These are phyloP conservation scores for Coniochaeta ligniaria DNA, from an alignment of 2,329 filamentous ascomycete genomes.

Conservation along the genomic window DNA sequence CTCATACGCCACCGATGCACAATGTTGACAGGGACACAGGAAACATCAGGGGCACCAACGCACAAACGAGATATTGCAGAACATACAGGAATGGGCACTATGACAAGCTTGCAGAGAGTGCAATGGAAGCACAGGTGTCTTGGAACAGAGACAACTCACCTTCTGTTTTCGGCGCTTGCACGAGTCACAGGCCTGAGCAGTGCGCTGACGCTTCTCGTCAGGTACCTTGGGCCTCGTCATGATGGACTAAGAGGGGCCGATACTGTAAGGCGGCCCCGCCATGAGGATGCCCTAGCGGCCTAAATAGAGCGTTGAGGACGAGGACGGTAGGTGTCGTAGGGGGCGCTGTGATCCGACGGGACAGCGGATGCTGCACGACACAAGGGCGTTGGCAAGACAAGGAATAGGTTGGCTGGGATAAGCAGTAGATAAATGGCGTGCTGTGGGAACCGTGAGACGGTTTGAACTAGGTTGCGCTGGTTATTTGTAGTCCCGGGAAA, in stretches of 20 bases:
- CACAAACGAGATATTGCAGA: background rate
- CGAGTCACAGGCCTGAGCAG: constrained; percentile 55
- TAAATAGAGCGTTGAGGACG: background rate
- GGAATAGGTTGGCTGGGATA: background rate
- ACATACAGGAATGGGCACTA: background rate
- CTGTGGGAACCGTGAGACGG: background rate
- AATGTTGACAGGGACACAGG: background rate
- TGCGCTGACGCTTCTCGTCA: constrained; percentile 55
- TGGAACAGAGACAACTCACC: constrained; percentile 31
- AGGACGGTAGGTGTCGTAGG: background rate
- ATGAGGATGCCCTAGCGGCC: constrained; percentile 8
- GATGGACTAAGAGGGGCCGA: constrained; percentile 8
- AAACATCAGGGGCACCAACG: background rate
- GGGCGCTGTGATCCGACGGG: background rate
- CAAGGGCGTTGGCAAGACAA: background rate
- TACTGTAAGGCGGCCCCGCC: constrained; percentile 10
- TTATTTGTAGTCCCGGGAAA: background rate
- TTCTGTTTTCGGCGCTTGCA: constrained; percentile 64
- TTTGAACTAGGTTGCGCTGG: background rate
- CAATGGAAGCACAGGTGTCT: constrained; percentile 1
- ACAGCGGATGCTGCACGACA: constrained; percentile 1
- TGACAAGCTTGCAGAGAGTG: background rate
- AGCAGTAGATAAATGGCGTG: background rate
- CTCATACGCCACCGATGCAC: background rate
- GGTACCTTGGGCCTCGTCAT: constrained; percentile 49